phyloP scores from a whole-genome alignment of 257 asterid species.

The Buddleja alternifolia region DNA sequence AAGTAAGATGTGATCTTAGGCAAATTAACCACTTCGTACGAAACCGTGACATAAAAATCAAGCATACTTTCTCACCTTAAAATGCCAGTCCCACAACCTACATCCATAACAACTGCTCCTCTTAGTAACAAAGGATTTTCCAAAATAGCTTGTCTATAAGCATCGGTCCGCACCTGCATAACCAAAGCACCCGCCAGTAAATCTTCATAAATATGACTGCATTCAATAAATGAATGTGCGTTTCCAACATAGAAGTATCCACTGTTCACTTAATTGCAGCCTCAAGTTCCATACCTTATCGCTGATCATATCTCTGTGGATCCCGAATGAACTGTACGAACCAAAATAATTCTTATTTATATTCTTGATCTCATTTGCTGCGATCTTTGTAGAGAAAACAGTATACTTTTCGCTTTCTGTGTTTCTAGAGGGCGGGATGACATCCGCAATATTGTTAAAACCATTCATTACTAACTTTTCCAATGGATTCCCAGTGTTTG shows the following conservation, averaged over 20 bases:
- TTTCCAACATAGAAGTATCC: conserved; percentile 1
- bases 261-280: conserved; percentile 5
- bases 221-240: background rate
- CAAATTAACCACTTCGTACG: background rate
- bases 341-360: conserved; percentile 76
- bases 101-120: conserved; percentile 41
- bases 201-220: conserved; percentile 13
- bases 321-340: conserved; percentile 86
- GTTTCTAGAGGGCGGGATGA: conserved; percentile 27
- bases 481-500: conserved; percentile 26
- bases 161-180: conserved; percentile 86
- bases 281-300: conserved; percentile 68
- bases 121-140: conserved; percentile 82
- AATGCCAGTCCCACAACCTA: conserved; percentile 2
- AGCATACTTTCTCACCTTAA: background rate
- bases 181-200: conserved; percentile 16
- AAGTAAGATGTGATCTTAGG: too few species aligned
- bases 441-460: conserved; percentile 21
- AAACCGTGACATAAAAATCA: background rate
- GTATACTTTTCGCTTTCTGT: conserved; percentile 21
- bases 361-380: conserved; percentile 45
- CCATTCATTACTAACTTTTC: conserved; percentile 29
- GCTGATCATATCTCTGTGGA: conserved; percentile 95
- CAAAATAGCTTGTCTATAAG: conserved; percentile 78
- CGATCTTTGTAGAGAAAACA: conserved; percentile 37